Evolutionary conservation across 106 monocot species (phyloP), one percentile per base, ranked within the genome.

Genomic region (Narthecium ossifragum): DNA sequence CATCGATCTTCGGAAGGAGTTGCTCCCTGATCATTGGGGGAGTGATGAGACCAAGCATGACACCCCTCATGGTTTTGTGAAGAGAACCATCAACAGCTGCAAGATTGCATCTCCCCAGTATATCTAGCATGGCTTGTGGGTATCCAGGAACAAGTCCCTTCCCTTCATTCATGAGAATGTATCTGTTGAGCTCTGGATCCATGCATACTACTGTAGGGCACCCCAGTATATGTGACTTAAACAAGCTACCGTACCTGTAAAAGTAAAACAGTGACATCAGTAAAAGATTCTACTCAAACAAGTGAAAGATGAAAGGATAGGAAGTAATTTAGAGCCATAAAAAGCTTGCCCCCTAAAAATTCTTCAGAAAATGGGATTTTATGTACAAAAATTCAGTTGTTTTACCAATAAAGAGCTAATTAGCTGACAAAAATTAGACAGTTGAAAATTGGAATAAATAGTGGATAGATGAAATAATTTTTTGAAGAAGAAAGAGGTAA

Each of bases 191-290:
- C 31, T 90, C 96, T 48, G 86, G 81, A 69, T 98, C 90, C 96
- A 87, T 90, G 71, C 80, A 90, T 6, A 90, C 76, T 11, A 90
- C 90, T 39, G 96, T 98, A 3, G 96, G 96, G 14, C 83, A 90
- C 32, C 96, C 96, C 27, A 98, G 61, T 62, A 98, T 76, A 21
- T 90, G 96, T n/a, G 90, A 73, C 61, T 84, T 90, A 75, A 87
- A 98, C 43, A 98, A 50, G 53, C 57, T 74, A 13, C 96, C 96
- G 59, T 98, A 87, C 74, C 96, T 98, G 58, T 21, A 60, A 52
- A 51, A 24, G 36, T 33, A n/a, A 54, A 54, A 49, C 26, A 62
- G 46, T 1, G 25, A 53, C 49, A 49, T 49, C 18, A 49, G 3
- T 6, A 24, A 8, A 49, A 46, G 45, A 8, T 36, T 36, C 10